phyloP scores from a whole-genome alignment of 441 rosid genomes.

The Pelargonium citronellum region DNA sequence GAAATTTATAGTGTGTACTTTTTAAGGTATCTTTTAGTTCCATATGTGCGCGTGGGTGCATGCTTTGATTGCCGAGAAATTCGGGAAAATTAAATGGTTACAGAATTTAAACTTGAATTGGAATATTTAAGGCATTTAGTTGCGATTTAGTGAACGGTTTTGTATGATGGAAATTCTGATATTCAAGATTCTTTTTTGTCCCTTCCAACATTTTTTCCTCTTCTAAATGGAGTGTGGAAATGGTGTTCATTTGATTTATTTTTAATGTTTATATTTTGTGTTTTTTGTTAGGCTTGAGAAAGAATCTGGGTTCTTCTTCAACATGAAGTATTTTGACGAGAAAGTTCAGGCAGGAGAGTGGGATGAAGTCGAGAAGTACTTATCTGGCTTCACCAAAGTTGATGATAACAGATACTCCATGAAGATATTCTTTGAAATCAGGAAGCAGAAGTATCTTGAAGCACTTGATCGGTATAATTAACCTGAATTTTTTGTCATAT shows the following conservation, averaged over 20 bases:
- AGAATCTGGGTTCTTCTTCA: slow-evolving; percentile 75
- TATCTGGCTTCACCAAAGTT: slow-evolving; percentile 74
- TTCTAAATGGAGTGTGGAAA: background rate
- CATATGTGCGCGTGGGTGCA: background rate
- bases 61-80: background rate
- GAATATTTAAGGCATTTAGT: background rate
- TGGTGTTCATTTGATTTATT: background rate
- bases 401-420: slow-evolving; percentile 81
- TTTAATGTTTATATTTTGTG: background rate
- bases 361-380: slow-evolving; percentile 81
- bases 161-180: background rate
- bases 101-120: background rate
- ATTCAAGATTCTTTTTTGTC: background rate
- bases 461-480: slow-evolving; percentile 58
- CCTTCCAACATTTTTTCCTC: background rate
- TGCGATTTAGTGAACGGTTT: background rate
- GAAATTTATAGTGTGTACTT: background rate
- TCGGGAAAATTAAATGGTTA: background rate
- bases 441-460: slow-evolving; percentile 80
- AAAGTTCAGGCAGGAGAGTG: slow-evolving; percentile 81
- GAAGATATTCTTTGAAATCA: slow-evolving; percentile 82
- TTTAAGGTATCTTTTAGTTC: background rate
- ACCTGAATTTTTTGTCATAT: background rate
- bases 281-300: slow-evolving; percentile 52
- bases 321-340: slow-evolving; percentile 70